Conservation (phyloP, 108 stramenopile species). For the Cyclotella cryptica region DNA sequence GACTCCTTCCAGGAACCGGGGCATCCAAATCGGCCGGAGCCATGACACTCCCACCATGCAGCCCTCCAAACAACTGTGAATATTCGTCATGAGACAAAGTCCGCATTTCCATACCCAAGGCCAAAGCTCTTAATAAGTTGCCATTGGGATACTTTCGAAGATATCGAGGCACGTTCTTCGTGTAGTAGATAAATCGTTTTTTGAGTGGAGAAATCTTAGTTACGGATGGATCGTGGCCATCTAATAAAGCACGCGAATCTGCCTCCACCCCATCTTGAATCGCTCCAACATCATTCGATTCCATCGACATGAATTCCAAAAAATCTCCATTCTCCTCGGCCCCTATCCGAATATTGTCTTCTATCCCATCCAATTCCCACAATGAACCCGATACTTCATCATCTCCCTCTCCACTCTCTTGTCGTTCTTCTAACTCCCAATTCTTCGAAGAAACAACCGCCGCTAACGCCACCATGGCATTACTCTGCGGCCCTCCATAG, state of each 20-base stretch:
- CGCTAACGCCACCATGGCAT: conserved; percentile 93
- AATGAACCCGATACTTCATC: conserved; percentile 16
- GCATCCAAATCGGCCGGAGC: conserved; percentile 66
- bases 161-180: conserved; percentile 89
- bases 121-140: conserved; percentile 80
- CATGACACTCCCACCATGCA: conserved; percentile 58
- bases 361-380: conserved; percentile 33
- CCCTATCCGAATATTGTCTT: conserved; percentile 26
- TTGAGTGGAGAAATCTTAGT: not conserved
- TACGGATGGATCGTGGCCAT: not conserved
- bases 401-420: conserved; percentile 6
- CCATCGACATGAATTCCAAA: not conserved
- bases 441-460: conserved; percentile 83
- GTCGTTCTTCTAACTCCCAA: conserved; percentile 28
- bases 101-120: conserved; percentile 86
- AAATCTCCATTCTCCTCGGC: conserved; percentile 24
- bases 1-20: conserved; percentile 64
- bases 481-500: conserved; percentile 93
- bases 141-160: conserved; percentile 84
- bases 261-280: not conserved
- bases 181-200: conserved; percentile 88
- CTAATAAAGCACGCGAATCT: not conserved
- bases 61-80: conserved; percentile 69
- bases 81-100: conserved; percentile 79
- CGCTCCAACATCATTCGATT: conserved; percentile 2